Conservation (phyloP, 1,139 yeast species). For the Taphrina wiesneri region DNA sequence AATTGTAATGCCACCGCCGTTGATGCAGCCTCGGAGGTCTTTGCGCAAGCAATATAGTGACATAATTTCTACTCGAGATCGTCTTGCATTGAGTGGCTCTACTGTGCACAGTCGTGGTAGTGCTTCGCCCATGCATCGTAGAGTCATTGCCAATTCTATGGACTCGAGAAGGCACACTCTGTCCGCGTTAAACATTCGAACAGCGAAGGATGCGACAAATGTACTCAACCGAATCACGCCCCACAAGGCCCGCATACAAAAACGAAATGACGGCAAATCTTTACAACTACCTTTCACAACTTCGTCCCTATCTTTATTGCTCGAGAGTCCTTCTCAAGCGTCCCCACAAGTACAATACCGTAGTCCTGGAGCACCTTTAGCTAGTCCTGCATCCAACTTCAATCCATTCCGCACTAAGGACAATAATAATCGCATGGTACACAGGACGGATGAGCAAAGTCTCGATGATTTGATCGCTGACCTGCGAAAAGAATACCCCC, state of each 20-base stretch:
- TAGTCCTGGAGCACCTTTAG: constrained; percentile 25
- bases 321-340: constrained; percentile 10
- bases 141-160: neutral
- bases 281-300: constrained; percentile 5
- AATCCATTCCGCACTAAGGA: constrained; percentile 15
- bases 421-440: neutral
- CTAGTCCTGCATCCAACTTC: constrained; percentile 14
- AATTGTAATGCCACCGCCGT: neutral
- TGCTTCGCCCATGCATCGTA: constrained; percentile 16
- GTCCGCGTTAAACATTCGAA: neutral
- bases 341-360: constrained; percentile 16
- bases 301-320: neutral
- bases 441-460: constrained; percentile 8
- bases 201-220: constrained; percentile 12
- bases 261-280: neutral
- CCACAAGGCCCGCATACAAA: constrained; percentile 8
- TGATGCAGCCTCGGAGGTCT: neutral
- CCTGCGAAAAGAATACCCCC: constrained; percentile 19
- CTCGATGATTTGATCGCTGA: constrained; percentile 20
- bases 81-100: neutral
- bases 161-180: neutral
- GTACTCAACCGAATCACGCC: constrained; percentile 15
- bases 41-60: constrained; percentile 11
- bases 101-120: neutral
- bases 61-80: neutral